Conservation (phyloP, 2,329 filamentous ascomycete species). For the Nigrograna mackinnonii region DNA sequence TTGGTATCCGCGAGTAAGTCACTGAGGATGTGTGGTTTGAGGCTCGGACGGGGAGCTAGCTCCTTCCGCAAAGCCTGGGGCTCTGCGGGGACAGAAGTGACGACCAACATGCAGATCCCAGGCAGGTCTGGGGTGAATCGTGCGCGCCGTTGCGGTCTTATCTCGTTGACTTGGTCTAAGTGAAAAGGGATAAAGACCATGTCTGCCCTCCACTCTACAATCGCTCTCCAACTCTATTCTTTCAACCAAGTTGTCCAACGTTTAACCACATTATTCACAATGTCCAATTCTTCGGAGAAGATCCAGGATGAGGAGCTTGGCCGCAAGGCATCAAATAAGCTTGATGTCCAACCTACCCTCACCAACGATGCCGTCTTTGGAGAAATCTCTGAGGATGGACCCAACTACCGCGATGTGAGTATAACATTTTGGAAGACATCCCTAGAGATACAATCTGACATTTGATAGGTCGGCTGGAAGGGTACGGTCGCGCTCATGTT, state of each 20-base stretch:
- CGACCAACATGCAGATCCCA: too few species aligned
- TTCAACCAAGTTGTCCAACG: neutral
- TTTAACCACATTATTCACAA: neutral
- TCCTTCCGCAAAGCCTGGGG: too few species aligned
- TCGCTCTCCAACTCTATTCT: neutral
- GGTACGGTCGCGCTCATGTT: slow-evolving; percentile 31
- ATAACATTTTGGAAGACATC: neutral
- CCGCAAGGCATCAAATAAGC: neutral
- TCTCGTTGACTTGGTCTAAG: too few species aligned
- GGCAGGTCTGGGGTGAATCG: too few species aligned
- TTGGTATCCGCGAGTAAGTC: too few species aligned
- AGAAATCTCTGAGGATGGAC: neutral
- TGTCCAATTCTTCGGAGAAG: neutral
- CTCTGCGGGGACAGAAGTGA: too few species aligned
- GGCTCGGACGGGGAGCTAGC: too few species aligned
- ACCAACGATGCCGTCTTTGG: neutral
- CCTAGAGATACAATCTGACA: neutral
- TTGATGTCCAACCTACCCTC: neutral
- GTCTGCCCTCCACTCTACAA: neutral
- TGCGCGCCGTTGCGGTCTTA: too few species aligned
- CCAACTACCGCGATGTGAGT: neutral
- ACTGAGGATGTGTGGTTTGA: too few species aligned
- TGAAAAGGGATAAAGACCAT: neutral
- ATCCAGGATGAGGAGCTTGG: neutral
- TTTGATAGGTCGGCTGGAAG: slow-evolving; percentile 26